These are phyloP conservation scores for Petunia axillaris DNA, from an alignment of 257 asterid species.

Conservation along the genomic window DNA sequence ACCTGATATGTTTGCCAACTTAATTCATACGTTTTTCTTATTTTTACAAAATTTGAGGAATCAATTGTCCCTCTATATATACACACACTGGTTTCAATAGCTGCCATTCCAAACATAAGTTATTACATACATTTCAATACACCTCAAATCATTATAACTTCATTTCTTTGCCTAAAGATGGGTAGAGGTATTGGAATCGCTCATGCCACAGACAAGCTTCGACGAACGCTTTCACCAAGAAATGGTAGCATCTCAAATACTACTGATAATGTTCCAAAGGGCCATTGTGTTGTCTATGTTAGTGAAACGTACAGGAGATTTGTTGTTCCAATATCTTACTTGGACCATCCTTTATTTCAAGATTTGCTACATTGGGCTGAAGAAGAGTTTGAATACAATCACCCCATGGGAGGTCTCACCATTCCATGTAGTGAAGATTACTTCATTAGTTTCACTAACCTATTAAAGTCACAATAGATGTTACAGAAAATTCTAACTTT, in stretches of 20 bases:
- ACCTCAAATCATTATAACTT: background rate
- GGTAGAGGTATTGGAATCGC: slow-evolving; percentile 54
- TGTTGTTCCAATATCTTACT: slow-evolving; percentile 35
- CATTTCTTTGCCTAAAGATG: slow-evolving; percentile 25
- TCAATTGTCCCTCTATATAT: slow-evolving; percentile 19
- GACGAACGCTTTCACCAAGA: slow-evolving; percentile 41
- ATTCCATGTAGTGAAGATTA: slow-evolving; percentile 48
- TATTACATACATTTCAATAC: background rate
- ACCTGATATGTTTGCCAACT: slow-evolving; percentile 43
- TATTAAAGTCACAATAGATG: slow-evolving; percentile 17
- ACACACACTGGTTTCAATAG: background rate
- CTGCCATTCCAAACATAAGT: background rate
- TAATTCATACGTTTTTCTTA: slow-evolving; percentile 26
- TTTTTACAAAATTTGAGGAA: background rate
- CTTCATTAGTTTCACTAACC: slow-evolving; percentile 37
- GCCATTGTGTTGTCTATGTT: slow-evolving; percentile 17
- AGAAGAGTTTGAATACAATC: slow-evolving; percentile 28
- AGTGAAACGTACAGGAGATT: slow-evolving; percentile 19
- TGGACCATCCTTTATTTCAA: slow-evolving; percentile 26
- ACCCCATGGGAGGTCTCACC: slow-evolving; percentile 46
- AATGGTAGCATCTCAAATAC: slow-evolving; percentile 28
- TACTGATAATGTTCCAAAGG: slow-evolving; percentile 17
- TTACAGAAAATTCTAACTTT: too few relatives aligned
- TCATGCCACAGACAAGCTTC: slow-evolving; percentile 56
- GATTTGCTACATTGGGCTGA: slow-evolving; percentile 16